Base-by-base conservation (phyloP, 495 filamentous ascomycete genomes). In the Darksidea phi region DNA sequence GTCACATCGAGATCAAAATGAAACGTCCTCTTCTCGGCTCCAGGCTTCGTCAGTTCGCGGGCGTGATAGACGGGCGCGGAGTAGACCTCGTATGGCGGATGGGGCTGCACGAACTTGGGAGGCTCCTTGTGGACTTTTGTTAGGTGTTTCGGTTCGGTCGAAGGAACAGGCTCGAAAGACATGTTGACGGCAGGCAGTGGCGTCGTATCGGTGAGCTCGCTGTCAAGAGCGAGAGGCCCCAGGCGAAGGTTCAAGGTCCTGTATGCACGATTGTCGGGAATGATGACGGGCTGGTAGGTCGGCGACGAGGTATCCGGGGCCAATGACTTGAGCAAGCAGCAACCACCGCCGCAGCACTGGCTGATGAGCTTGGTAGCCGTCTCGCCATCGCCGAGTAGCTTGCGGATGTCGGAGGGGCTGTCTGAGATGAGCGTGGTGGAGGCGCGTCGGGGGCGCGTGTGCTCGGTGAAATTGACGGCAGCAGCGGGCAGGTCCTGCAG, bases 1-100 rank as follows among this genome's bases (percentile, higher is more conserved):
- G 94, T 97, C 43, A 98, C 88, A 67, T 97, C 94, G 38, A 98
- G 83, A 62, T 97, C 94, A 66, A 97, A 97, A 72, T 98, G 94
- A 73, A 90, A 96, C 0, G 94, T 98, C 43, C 92, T 80, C 80
- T 97, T 97, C 77, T 93, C 88, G 11, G 94, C 94, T n/a, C 92
- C 92, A n/a, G 80, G 76, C 61, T 84, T 86, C 0, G 94, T 98
- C 57, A 98, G 75, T 72, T 96, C 91, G 25, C 94, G 87, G 0
- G 90, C 84, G 67, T 83, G 83, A 71, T 88, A 84, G 42, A 98
- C 81, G 59, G 84, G 88, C 21, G 92, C 91, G 8, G 90, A 86
- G 73, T 87, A 94, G 48, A 98, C 92, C 52, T 90, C 80, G 72
- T 95, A 90, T 0, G 94, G 94, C 37, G 88, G 90, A 70, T 98